Conservation (phyloP, 306 rosid species). For the Hippophae rhamnoides region DNA sequence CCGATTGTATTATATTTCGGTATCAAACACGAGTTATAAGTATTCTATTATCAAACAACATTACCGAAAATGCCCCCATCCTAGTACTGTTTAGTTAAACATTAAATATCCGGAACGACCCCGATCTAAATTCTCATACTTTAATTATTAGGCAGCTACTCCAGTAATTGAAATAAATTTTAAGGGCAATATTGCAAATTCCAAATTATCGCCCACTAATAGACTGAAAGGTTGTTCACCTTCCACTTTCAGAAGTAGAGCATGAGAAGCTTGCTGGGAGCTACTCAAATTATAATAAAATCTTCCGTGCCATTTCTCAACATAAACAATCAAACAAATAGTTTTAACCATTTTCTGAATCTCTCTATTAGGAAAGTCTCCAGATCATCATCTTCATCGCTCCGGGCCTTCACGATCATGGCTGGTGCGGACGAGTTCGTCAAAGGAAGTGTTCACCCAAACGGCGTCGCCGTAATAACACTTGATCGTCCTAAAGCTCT, state of each 20-base stretch:
- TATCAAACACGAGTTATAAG: too few relatives aligned
- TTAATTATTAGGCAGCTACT: too few relatives aligned
- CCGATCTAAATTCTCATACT: too few relatives aligned
- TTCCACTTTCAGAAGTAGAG: not conserved
- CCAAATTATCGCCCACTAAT: not conserved
- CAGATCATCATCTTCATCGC: constrained; percentile 16
- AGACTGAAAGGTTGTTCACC: too few relatives aligned
- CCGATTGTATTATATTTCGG: too few relatives aligned
- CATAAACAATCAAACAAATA: constrained; percentile 4
- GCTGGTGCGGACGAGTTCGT: constrained; percentile 63
- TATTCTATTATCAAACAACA: too few relatives aligned
- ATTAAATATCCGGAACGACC: too few relatives aligned
- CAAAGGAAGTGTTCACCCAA: constrained; percentile 57
- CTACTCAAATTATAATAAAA: constrained; percentile 25
- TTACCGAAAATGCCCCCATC: too few relatives aligned
- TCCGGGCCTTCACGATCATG: constrained; percentile 59
- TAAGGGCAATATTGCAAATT: too few relatives aligned
- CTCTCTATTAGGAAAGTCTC: constrained; percentile 19
- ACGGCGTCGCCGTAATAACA: constrained; percentile 85
- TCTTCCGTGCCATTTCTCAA: constrained; percentile 10
- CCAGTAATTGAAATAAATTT: too few relatives aligned
- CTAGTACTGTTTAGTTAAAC: too few relatives aligned
- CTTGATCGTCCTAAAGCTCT: constrained; percentile 99
- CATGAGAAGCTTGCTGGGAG: constrained; percentile 40
- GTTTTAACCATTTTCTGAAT: constrained; percentile 10